These are phyloP conservation scores for Iberis amara DNA, from an alignment of 441 rosid genomes.

Conservation along the genomic window DNA sequence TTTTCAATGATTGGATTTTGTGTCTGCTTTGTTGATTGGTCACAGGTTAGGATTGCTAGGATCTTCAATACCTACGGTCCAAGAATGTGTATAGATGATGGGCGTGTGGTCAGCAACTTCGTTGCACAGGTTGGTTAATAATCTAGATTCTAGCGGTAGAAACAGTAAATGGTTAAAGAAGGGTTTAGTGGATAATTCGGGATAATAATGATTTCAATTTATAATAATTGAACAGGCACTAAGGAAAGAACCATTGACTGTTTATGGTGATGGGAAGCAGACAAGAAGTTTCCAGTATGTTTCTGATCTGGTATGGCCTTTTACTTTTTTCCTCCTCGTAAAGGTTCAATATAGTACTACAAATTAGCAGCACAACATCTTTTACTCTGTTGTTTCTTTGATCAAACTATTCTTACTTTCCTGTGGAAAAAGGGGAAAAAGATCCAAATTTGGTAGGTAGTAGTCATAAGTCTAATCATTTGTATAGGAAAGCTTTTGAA, in stretches of 20 bases:
- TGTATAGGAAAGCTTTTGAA: background rate
- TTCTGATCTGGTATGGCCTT: constrained; percentile 56
- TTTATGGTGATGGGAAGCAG: constrained; percentile 84
- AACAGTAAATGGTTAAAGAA: constrained; percentile 1
- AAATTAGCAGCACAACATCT: background rate
- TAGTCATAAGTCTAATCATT: background rate
- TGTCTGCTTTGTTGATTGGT: constrained; percentile 1
- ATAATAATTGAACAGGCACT: constrained; percentile 52
- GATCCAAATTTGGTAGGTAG: background rate
- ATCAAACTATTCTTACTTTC: constrained; percentile 3
- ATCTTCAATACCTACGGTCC: constrained; percentile 85
- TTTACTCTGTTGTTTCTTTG: constrained; percentile 1
- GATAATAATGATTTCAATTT: no score
- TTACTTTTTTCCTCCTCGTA: background rate
- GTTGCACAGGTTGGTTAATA: constrained; percentile 57
- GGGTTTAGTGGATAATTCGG: constrained; percentile 1
- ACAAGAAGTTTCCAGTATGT: constrained; percentile 84
- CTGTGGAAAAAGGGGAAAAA: background rate
- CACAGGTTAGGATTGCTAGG: constrained; percentile 73
- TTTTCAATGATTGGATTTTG: background rate
- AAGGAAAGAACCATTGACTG: constrained; percentile 78
- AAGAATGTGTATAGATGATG: constrained; percentile 83
- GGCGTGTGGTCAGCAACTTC: constrained; percentile 81
- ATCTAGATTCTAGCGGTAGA: background rate
- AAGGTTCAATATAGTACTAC: constrained; percentile 5